phyloP scores from a whole-genome alignment of 495 filamentous ascomycete species.

The Aspergillus avenaceus region DNA sequence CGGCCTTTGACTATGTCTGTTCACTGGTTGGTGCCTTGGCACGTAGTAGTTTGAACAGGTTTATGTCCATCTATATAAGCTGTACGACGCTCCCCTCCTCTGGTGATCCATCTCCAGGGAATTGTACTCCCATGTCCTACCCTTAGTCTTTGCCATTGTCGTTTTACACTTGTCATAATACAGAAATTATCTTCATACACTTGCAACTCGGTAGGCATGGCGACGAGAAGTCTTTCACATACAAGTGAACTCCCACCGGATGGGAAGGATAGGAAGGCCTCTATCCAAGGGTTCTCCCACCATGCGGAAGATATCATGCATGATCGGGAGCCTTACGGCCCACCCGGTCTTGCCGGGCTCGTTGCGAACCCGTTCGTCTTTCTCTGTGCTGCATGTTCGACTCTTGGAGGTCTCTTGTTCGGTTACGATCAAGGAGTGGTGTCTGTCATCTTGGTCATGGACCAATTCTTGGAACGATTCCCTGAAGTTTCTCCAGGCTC shows the following conservation, averaged over 20 bases:
- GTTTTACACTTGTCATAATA: not conserved
- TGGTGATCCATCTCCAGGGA: not conserved
- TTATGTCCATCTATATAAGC: not conserved
- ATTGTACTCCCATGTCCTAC: not conserved
- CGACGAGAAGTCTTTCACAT: not conserved
- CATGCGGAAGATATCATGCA: constrained; percentile 38
- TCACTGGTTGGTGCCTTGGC: not conserved
- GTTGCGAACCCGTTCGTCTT: constrained; percentile 47
- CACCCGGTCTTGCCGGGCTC: constrained; percentile 43
- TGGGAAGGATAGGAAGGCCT: constrained; percentile 9
- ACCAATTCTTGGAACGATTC: constrained; percentile 52
- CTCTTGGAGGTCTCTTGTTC: constrained; percentile 53
- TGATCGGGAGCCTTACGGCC: constrained; percentile 43
- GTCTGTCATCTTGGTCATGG: constrained; percentile 54
- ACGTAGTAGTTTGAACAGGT: not conserved
- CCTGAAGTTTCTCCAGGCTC: constrained; percentile 36
- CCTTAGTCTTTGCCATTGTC: not conserved
- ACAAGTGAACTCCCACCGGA: not conserved
- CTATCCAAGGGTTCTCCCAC: constrained; percentile 32
- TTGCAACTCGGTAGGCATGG: not conserved
- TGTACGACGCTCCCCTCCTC: not conserved
- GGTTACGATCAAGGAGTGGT: constrained; percentile 58
- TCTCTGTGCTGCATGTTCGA: constrained; percentile 50
- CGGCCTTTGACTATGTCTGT: constrained; percentile 2
- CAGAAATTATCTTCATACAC: not conserved